Conservation (phyloP, 441 rosid genomes). For the Pelargonium australe region DNA sequence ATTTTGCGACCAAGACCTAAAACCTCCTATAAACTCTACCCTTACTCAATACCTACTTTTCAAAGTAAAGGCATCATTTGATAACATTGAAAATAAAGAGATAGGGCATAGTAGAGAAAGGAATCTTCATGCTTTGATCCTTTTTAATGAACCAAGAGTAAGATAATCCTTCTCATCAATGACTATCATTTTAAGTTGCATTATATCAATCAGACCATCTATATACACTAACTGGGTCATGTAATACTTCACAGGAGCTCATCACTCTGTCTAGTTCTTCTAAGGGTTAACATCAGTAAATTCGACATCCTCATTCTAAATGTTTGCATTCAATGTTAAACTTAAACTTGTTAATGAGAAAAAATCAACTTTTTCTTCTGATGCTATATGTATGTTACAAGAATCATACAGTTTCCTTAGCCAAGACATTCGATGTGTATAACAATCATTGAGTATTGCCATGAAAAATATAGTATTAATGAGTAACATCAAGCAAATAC, state of each 20-base stretch:
- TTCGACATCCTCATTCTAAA: neutral
- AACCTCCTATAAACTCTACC: neutral
- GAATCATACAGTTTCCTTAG: slow-evolving; percentile 1
- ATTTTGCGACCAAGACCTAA: neutral
- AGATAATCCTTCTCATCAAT: neutral
- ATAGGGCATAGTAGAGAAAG: neutral
- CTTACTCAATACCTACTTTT: neutral
- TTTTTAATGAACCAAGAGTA: slow-evolving; percentile 1
- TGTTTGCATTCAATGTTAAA: neutral
- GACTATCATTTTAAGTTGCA: neutral
- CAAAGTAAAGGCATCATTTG: neutral
- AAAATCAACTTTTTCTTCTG: neutral
- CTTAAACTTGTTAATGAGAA: slow-evolving; percentile 6
- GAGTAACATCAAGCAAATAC: neutral
- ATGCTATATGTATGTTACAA: neutral
- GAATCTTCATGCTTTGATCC: neutral
- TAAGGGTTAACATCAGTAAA: neutral
- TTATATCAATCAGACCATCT: neutral
- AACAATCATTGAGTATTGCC: neutral
- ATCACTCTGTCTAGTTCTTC: neutral
- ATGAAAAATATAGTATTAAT: neutral
- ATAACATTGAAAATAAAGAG: neutral
- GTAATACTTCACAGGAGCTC: slow-evolving; percentile 1
- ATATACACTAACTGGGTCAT: neutral
- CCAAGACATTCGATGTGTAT: neutral